Evolutionary conservation across 2,329 filamentous ascomycete species (phyloP), one percentile per base, ranked within the genome.

Genomic region (Ceratocystis colombiana): DNA sequence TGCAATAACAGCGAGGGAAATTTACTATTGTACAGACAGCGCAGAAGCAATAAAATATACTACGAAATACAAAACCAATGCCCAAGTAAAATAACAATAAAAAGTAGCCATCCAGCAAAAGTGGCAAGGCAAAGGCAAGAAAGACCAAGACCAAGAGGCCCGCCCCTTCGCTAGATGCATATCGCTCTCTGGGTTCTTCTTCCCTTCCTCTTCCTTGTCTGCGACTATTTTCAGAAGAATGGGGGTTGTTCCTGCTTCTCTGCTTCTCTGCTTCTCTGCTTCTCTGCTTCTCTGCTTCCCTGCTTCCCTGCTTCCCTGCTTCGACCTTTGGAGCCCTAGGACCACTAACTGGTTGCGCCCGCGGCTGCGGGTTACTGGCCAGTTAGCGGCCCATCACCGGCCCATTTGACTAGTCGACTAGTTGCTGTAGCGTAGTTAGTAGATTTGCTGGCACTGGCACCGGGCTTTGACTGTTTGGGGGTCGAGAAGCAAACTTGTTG

Each of bases 61-160:
- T 41, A 12, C 1, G 37, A 41, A 12, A 41, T 41, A 3, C 37
- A 41, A 3, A 41, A 12, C 10, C 30, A 7, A 33, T 33, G 30
- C 6, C 30, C 30, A 33, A 7, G 30, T 33, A 33, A 41, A 41
- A 41, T 41, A 12, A 12, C 37, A 41, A 41, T 41, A 41, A 41
- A 41, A 41, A 41, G 10, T 3, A 3, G 37, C 10, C 37, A 12
- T 41, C 10, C 37, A 41, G 37, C 37, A 41, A 3, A 41, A 41
- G 37, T 41, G 37, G 37, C 37, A 41, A 41, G 37, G 37, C 37
- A 41, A 41, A 41, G 10, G 10, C 37, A 41, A 63, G 33, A 66
- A 61, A 62, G 55, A 62, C n/a, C 30, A 66, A 62, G 61, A 44
- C 37, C 37, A 20, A 41, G 61, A 2, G 22, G 22, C 8, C 5